Base-by-base conservation (phyloP, 2,329 filamentous ascomycete species). In the Cercospora canescens region DNA sequence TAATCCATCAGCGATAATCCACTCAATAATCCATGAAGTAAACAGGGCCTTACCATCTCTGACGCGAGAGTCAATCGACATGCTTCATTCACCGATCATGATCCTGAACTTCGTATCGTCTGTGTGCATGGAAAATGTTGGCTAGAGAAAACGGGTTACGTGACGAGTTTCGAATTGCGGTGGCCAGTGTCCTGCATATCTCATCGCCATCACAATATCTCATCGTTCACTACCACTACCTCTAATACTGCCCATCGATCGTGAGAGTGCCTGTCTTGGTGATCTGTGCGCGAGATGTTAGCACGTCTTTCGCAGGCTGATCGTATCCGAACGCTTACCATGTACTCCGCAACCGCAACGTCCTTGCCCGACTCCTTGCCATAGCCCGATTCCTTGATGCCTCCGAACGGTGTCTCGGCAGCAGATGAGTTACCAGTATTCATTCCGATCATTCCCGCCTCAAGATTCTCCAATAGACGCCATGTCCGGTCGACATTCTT, bases 291-390 rank as follows among this genome's bases (percentile, higher is more conserved):
- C 8, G 45, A 3, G 24, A 28, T 2, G 18, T 52, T 52, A 52
- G 45, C 45, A 52, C 3, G 6, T 52, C 16, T 52, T 8, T 24
- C 24, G 26, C 16, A 7, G 16, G 12, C 7, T 16, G 12, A 48
- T 6, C 12, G n/a, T 7, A 30, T 24, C 45, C 11, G 24, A 52
- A 52, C 12, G 28, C 45, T 52, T 28, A 52, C 45, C 72, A 75
- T 74, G 71, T 88, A 89, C 74, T 89, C 87, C 52, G 84, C 81
- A 21, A 89, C 83, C 3, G 87, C 88, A 57, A 90, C 87, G 68
- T 89, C 87, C 76, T 88, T 90, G 16, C 88, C 88, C 34, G 83
- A 86, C 74, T 90, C 88, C 76, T 90, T 90, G 24, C 88, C 88
- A 74, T 90, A 90, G 0, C 88, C 88, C 6, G 84, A 87, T 73